Evolutionary conservation across 1,139 yeast genomes (phyloP).

Genomic region (Yamadazyma kanchanaburiensis): DNA sequence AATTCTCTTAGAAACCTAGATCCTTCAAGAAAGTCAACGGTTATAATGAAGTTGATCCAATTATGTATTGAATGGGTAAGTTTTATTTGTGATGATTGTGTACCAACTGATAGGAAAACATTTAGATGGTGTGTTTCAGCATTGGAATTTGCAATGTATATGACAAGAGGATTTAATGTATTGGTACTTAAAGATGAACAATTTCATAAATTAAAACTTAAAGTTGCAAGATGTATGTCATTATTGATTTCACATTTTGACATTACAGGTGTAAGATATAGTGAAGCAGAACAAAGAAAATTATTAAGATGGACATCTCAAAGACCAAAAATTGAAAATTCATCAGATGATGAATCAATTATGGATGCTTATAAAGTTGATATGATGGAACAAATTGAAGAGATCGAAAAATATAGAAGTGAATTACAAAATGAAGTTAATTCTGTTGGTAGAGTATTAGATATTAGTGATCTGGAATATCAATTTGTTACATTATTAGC

Average conservation of each 20-base stretch:
- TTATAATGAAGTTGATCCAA: slow-evolving; percentile 71
- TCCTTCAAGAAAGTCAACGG: slow-evolving; percentile 60
- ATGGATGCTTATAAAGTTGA: slow-evolving; percentile 55
- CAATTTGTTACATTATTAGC: slow-evolving; percentile 85
- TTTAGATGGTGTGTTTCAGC: slow-evolving; percentile 97
- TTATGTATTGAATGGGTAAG: slow-evolving; percentile 88
- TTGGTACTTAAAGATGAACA: slow-evolving; percentile 76
- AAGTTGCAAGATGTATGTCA: slow-evolving; percentile 95
- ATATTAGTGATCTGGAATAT: slow-evolving; percentile 81
- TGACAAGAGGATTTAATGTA: slow-evolving; percentile 88
- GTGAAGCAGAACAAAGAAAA: slow-evolving; percentile 67
- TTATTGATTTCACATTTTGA: slow-evolving; percentile 92
- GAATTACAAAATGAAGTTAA: slow-evolving; percentile 46
- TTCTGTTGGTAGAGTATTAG: slow-evolving; percentile 83
- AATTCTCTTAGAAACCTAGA: slow-evolving; percentile 67
- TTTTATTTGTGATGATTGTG: slow-evolving; percentile 91
- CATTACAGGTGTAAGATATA: slow-evolving; percentile 96
- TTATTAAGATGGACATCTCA: slow-evolving; percentile 52
- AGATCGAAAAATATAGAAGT: slow-evolving; percentile 55
- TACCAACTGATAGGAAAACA: slow-evolving; percentile 85
- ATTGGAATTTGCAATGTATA: slow-evolving; percentile 92
- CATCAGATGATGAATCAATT: slow-evolving; percentile 60
- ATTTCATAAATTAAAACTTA: slow-evolving; percentile 66
- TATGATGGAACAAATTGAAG: slow-evolving; percentile 55
- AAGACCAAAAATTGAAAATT: slow-evolving; percentile 46